Evolutionary conservation across 345 rosid species (phyloP).

Genomic region (Sisymbrium altissimum): DNA sequence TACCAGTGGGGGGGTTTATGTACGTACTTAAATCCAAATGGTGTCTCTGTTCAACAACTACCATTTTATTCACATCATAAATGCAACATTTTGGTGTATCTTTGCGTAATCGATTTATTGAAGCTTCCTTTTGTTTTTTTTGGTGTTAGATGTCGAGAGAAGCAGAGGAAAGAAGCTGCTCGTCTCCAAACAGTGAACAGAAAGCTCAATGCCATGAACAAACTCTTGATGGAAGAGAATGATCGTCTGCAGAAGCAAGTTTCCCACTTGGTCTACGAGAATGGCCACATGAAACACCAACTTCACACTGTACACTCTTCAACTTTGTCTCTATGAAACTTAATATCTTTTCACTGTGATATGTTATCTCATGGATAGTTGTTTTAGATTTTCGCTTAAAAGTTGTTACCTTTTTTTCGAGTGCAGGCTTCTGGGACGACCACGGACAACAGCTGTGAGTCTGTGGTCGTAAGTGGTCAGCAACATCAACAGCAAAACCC

Average conservation of each 20-base stretch:
- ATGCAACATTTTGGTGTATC: not conserved
- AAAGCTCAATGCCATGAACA: slow-evolving; percentile 90
- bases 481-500: slow-evolving; percentile 98
- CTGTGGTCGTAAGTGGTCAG: slow-evolving; percentile 99
- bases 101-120: not conserved
- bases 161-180: slow-evolving; percentile 94
- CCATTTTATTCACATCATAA: not conserved
- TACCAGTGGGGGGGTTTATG: no score
- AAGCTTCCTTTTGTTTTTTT: not conserved
- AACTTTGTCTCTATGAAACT: not conserved
- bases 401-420: not conserved
- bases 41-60: slow-evolving; percentile 14
- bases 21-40: slow-evolving; percentile 14
- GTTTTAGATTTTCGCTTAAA: not conserved
- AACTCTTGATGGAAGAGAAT: slow-evolving; percentile 97
- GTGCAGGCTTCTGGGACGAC: slow-evolving; percentile 80
- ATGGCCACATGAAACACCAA: slow-evolving; percentile 84
- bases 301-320: slow-evolving; percentile 34
- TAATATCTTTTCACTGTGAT: not conserved
- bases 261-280: slow-evolving; percentile 88
- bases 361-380: not conserved
- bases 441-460: slow-evolving; percentile 99
- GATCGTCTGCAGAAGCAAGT: slow-evolving; percentile 98
- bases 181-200: slow-evolving; percentile 89
- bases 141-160: slow-evolving; percentile 78